These are phyloP conservation scores for Parasitella parasitica DNA, from an alignment of 371 early-diverging fungal species.

Conservation along the genomic window DNA sequence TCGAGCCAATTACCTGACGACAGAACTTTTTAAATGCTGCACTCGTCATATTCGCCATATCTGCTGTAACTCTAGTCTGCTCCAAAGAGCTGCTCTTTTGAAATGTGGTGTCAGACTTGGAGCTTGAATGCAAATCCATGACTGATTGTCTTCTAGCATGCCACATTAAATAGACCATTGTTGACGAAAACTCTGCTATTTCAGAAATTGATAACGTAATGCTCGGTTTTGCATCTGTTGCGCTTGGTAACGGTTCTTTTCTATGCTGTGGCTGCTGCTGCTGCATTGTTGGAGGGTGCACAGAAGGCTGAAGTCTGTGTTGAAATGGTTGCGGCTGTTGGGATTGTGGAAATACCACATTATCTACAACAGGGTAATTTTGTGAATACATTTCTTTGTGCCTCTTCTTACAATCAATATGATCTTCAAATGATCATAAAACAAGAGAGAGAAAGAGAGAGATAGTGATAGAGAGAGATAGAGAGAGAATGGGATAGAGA, in stretches of 20 bases:
- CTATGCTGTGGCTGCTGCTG: background rate
- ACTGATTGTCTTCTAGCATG: slow-evolving; percentile 48
- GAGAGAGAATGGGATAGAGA: background rate
- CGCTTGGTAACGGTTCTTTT: slow-evolving; percentile 32
- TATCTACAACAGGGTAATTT: slow-evolving; percentile 4
- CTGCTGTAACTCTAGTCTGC: slow-evolving; percentile 23
- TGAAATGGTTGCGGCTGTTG: slow-evolving; percentile 3
- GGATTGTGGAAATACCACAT: background rate
- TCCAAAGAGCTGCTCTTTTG: slow-evolving; percentile 6
- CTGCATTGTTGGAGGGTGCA: background rate
- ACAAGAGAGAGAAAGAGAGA: background rate
- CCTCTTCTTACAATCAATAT: background rate
- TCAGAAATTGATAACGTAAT: slow-evolving; percentile 33
- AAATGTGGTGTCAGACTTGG: slow-evolving; percentile 7
- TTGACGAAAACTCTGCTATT: slow-evolving; percentile 61
- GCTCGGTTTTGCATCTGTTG: slow-evolving; percentile 28
- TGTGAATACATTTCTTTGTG: slow-evolving; percentile 12
- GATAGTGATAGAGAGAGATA: background rate
- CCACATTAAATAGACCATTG: slow-evolving; percentile 65
- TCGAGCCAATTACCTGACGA: slow-evolving; percentile 35
- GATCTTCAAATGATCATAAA: background rate
- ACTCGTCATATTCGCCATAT: slow-evolving; percentile 44
- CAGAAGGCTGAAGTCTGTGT: background rate
- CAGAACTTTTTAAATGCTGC: slow-evolving; percentile 56
- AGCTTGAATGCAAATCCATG: slow-evolving; percentile 31